Evolutionary conservation across 768 basidiomycete genomes (phyloP).

Genomic region (Lactifluus echinatus): DNA sequence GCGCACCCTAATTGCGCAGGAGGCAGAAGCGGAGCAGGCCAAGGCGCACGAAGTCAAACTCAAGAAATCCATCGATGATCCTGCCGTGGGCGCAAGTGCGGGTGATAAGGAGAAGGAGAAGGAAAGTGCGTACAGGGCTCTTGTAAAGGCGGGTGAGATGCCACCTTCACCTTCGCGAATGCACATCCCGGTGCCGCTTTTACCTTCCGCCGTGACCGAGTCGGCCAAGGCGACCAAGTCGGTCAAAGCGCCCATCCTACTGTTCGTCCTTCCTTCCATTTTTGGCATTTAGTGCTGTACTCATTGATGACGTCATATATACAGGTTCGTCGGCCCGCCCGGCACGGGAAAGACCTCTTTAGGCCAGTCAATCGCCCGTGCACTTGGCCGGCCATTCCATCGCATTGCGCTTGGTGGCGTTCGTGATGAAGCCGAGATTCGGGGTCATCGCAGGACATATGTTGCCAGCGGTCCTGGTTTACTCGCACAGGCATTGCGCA

Average conservation of each 20-base stretch:
- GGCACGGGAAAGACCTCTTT: constrained; percentile 90
- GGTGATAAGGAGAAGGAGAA: constrained; percentile 7
- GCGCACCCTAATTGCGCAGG: constrained; percentile 21
- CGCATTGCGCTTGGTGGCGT: constrained; percentile 90
- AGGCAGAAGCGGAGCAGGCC: constrained; percentile 3
- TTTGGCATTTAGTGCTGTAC: neutral
- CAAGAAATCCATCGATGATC: constrained; percentile 16
- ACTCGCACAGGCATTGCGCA: constrained; percentile 80
- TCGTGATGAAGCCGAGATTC: constrained; percentile 82
- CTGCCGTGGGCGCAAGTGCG: constrained; percentile 10
- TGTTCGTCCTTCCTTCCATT: constrained; percentile 33
- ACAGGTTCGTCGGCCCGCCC: constrained; percentile 81
- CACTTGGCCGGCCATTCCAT: constrained; percentile 79
- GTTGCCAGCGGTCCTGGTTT: constrained; percentile 82
- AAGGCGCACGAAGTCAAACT: constrained; percentile 18
- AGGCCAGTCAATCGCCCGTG: constrained; percentile 79
- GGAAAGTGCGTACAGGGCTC: neutral
- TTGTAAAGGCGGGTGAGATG: constrained; percentile 11
- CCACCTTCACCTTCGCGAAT: neutral
- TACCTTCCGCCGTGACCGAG: constrained; percentile 1
- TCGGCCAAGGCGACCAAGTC: constrained; percentile 28
- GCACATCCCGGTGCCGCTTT: neutral
- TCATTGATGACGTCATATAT: neutral
- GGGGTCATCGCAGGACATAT: constrained; percentile 77
- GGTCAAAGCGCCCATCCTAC: constrained; percentile 65